Evolutionary conservation across 2,329 filamentous ascomycete genomes (phyloP).

Genomic region (Aspergillus glaucus): DNA sequence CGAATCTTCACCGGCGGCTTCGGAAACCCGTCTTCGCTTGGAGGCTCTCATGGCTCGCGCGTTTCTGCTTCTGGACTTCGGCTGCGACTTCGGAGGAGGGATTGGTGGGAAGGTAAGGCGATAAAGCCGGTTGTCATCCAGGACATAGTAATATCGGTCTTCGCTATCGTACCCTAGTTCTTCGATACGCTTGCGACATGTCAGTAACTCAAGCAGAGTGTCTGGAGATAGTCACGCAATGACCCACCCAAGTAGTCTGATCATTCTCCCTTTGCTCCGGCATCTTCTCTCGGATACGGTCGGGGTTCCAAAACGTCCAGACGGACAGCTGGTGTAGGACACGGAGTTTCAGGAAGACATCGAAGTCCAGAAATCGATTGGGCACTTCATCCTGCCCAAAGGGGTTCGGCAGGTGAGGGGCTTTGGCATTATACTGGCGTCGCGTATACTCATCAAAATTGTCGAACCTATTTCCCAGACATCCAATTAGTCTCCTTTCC

Average conservation of each 20-base stretch:
- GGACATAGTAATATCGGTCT: conserved; percentile 78
- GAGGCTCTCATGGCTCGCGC: conserved; percentile 59
- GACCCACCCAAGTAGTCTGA: conserved; percentile 73
- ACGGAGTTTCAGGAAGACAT: conserved; percentile 69
- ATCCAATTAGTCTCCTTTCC: conserved; percentile 5
- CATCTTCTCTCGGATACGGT: conserved; percentile 81
- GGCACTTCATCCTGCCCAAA: conserved; percentile 73
- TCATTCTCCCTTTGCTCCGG: conserved; percentile 73
- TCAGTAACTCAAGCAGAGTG: conserved; percentile 6
- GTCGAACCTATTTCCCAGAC: conserved; percentile 54
- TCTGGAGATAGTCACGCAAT: not conserved
- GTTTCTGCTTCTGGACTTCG: conserved; percentile 60
- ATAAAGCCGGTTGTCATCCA: conserved; percentile 92
- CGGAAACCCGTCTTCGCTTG: conserved; percentile 59
- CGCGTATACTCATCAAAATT: conserved; percentile 91
- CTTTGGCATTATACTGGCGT: conserved; percentile 79
- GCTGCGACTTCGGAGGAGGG: conserved; percentile 52
- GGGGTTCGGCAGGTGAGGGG: conserved; percentile 66
- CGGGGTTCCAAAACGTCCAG: conserved; percentile 82
- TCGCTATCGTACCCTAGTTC: conserved; percentile 73
- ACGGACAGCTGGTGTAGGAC: conserved; percentile 83
- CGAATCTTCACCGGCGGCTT: conserved; percentile 34
- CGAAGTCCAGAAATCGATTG: conserved; percentile 70
- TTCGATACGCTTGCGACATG: conserved; percentile 35
- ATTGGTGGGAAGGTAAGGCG: conserved; percentile 70